Conservation (phyloP, 495 filamentous ascomycete species). For the Chaetomium tenue region DNA sequence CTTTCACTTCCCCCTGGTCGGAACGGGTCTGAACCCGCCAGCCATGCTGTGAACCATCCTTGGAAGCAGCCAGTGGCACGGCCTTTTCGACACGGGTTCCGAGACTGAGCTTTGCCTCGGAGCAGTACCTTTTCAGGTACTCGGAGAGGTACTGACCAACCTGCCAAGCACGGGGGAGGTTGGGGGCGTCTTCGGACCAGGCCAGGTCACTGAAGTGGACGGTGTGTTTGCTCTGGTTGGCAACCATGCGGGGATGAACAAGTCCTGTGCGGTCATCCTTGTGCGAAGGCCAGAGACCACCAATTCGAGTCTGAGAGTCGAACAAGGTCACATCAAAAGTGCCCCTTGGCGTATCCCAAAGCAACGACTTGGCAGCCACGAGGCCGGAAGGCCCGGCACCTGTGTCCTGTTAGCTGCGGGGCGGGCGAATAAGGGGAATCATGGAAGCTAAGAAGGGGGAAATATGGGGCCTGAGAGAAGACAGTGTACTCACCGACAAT, state of each 20-base stretch:
- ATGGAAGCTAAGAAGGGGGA: neutral
- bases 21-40: constrained; percentile 58
- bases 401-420: constrained; percentile 21
- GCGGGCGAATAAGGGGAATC: neutral
- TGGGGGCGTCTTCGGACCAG: constrained; percentile 56
- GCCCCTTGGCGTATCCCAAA: constrained; percentile 56
- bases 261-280: constrained; percentile 45
- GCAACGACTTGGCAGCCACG: constrained; percentile 74
- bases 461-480: neutral
- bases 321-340: constrained; percentile 69
- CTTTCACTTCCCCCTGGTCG: constrained; percentile 30
- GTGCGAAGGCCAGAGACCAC: constrained; percentile 70
- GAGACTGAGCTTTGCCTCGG: constrained; percentile 48
- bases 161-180: constrained; percentile 72
- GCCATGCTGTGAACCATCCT: constrained; percentile 21
- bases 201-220: constrained; percentile 77
- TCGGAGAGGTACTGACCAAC: constrained; percentile 69
- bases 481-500: constrained; percentile 57
- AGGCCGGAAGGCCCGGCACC: constrained; percentile 83
- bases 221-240: constrained; percentile 76
- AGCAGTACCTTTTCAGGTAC: constrained; percentile 60
- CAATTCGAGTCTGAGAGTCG: constrained; percentile 62
- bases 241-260: constrained; percentile 66
- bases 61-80: constrained; percentile 29
- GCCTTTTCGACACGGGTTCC: constrained; percentile 54